Evolutionary conservation across 164 flowering plant genomes (phyloP).

Genomic region (Dillenia turbinata): DNA sequence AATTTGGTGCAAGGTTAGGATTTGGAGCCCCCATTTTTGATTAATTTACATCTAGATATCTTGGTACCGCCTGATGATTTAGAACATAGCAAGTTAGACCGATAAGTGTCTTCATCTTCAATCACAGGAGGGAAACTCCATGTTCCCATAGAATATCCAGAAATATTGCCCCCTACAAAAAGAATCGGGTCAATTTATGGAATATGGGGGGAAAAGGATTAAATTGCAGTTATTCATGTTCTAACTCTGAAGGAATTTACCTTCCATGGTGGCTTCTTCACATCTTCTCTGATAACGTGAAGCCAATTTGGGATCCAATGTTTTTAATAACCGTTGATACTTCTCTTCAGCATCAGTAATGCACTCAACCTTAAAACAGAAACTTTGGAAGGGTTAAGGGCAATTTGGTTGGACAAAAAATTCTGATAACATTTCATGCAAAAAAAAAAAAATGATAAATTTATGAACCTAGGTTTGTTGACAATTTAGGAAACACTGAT

Average conservation of each 20-base stretch:
- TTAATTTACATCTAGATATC: too few relatives aligned
- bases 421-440: not conserved
- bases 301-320: slow-evolving; percentile 63
- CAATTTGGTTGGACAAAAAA: not conserved
- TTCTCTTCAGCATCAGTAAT: slow-evolving; percentile 81
- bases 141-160: slow-evolving; percentile 67
- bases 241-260: slow-evolving; percentile 20
- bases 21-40: too few relatives aligned
- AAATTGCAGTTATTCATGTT: not conserved
- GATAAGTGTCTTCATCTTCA: slow-evolving; percentile 59
- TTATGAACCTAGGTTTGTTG: too few relatives aligned
- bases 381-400: not conserved
- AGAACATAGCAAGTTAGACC: slow-evolving; percentile 25
- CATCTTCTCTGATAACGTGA: slow-evolving; percentile 65
- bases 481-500: too few relatives aligned
- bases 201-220: too few relatives aligned
- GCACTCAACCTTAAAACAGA: slow-evolving; percentile 52
- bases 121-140: slow-evolving; percentile 86
- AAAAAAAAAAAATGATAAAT: not conserved
- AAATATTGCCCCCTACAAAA: slow-evolving; percentile 58
- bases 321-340: slow-evolving; percentile 43
- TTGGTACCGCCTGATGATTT: not conserved
- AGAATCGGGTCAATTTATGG: not conserved
- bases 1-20: too few relatives aligned
- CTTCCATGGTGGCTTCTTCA: slow-evolving; percentile 95